A percentile compares a stretch with the other conserved stretches of the same genome.
phyloP scores from a whole-genome alignment of 129 eudicot species.

The Erigeron canadensis region DNA sequence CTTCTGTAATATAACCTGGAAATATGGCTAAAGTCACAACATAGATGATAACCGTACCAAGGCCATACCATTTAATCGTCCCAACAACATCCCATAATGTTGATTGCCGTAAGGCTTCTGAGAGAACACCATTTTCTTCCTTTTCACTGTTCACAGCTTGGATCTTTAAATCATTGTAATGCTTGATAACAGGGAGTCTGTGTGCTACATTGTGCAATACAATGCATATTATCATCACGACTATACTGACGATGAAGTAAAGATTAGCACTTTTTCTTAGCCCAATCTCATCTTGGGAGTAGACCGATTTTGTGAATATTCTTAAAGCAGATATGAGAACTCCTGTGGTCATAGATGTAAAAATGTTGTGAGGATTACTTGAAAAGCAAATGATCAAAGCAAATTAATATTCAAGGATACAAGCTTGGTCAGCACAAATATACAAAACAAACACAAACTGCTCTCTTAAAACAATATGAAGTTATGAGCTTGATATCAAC shows the following conservation, averaged over 20 bases:
- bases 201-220: constrained; percentile 72
- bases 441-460: background rate
- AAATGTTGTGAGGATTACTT: background rate
- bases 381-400: background rate
- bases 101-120: constrained; percentile 51
- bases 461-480: background rate
- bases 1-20: constrained; percentile 93
- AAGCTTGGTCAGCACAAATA: background rate
- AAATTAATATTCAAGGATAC: background rate
- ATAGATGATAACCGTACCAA: constrained; percentile 55
- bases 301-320: constrained; percentile 79
- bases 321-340: constrained; percentile 80
- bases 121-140: constrained; percentile 53
- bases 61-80: constrained; percentile 75
- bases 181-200: constrained; percentile 72
- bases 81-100: constrained; percentile 69
- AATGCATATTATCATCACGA: constrained; percentile 70
- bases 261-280: constrained; percentile 85
- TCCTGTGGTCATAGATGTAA: constrained; percentile 45
- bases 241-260: constrained; percentile 74
- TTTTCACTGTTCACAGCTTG: constrained; percentile 62
- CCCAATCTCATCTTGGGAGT: constrained; percentile 74
- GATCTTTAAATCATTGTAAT: constrained; percentile 61
- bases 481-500: background rate
- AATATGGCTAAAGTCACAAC: constrained; percentile 84